Base-by-base conservation (phyloP, 345 rosid genomes). In the Brassica napus region DNA sequence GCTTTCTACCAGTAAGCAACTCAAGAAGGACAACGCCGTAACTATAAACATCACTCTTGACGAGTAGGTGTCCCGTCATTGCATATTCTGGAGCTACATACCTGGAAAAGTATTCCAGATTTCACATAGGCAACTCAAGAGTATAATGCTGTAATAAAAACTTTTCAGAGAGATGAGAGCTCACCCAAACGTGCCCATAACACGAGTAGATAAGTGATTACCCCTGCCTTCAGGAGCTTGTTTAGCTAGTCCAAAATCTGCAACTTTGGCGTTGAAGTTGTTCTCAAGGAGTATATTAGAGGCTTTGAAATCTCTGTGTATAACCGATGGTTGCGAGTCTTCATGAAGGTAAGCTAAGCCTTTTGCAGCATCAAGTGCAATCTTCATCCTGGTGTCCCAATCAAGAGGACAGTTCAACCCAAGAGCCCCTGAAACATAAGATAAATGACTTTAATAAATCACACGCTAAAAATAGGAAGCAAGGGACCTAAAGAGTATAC, bases 1-100 rank as follows among this genome's bases (percentile, higher is more conserved):
- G 99, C 83, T 85, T 91, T 82, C 89, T 89, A 83, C 99, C 99
- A 1, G 98, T 93, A 75, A 95, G 82, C 87, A 95, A 81, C 86
- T 95, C 98, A 0, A 95, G 95, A 76, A 95, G 94, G 61, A 95
- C 99, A 63, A 95, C 99, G 15, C 99, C 99, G 73, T 95, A 95
- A 83, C 99, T 95, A 83, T 95, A 95, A 74, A 95, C 99, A 77
- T 95, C 99, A 32, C 99, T 95, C 86, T 95, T 95, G 42, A 93
- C 98, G 37, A 95, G 89, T 75, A 93, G 86, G 87, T 95, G 99
- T 82, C 99, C 99, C 0, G 99, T 95, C 99, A 95, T 95, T 61
- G 99, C 99, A 89, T 95, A 95, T 83, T 95, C 99, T 3, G 99
- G 99, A 34, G 99, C 99, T 67, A 95, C 99, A 81, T 95, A 95